Base-by-base conservation (phyloP, 805 yeast genomes). In the Clavispora phyllophila region DNA sequence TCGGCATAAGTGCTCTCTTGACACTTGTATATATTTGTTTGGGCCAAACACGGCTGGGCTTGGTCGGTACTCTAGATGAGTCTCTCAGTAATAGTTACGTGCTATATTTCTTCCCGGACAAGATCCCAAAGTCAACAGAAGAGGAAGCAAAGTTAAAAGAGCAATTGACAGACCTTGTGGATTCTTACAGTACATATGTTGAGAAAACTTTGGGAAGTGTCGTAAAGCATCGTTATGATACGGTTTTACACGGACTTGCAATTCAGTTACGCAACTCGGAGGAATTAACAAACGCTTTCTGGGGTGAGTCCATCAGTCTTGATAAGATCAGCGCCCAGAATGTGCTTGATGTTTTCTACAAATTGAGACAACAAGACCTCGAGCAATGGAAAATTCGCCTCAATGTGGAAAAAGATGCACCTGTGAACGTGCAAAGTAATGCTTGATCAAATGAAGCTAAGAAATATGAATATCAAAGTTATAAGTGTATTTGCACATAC, bases 391-490 rank as follows among this genome's bases (percentile, higher is more conserved):
- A 49, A n/a, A 40, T 48, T 12, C 31, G 33, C n/a, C 25, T 50
- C 36, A 15, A 42, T 9, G 35, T 50, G 39, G 52, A 48, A 41
- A 38, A 44, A 25, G 54, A 50, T 38, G 8, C 15, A 13, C 2
- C n/a, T 3, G n/a, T 27, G 31, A n/a, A 40, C 44, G 35, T 26
- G 27, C 12, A 33, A 44, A 9, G 33, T 22, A 22, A 22, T 8
- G n/a, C n/a, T n/a, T n/a, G n/a, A n/a, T n/a, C n/a, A n/a, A n/a
- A n/a, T n/a, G n/a, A n/a, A n/a, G n/a, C n/a, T n/a, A n/a, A n/a
- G 25, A 23, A 10, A 25, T 12, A 25, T 3, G n/a, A 25, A 12
- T 28, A 17, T 34, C 23, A 26, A 26, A 24, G 13, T 18, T 13
- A 13, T 14, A 19, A n/a, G n/a, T 28, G 29, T 25, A 38, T 28